These are phyloP conservation scores for Glebionis coronaria DNA, from an alignment of 129 eudicot genomes.

Conservation along the genomic window DNA sequence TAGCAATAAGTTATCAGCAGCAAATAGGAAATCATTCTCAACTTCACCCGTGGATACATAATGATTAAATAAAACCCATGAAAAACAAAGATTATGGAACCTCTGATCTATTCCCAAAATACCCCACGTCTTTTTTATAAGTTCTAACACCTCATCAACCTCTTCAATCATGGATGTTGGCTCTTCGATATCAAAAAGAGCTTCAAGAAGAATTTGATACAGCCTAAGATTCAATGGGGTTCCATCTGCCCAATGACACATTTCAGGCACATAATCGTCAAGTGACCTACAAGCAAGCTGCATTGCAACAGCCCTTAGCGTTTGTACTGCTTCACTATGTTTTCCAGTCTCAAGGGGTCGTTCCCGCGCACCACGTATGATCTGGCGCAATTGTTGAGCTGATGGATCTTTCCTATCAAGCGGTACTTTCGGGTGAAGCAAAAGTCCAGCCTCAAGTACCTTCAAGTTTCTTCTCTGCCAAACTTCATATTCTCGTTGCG, in stretches of 20 bases:
- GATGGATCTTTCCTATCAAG: conserved; percentile 44
- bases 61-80: conserved; percentile 68
- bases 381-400: conserved; percentile 54
- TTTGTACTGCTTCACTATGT: conserved; percentile 58
- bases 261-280: conserved; percentile 51
- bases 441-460: conserved; percentile 76
- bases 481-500: conserved; percentile 54
- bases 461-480: conserved; percentile 77
- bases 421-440: conserved; percentile 65
- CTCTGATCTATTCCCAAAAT: conserved; percentile 65
- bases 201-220: conserved; percentile 69
- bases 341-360: conserved; percentile 65
- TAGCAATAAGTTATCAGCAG: conserved; percentile 55
- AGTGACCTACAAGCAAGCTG: conserved; percentile 68
- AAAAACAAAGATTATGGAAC: conserved; percentile 68
- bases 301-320: conserved; percentile 41
- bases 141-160: conserved; percentile 78
- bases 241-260: conserved; percentile 96
- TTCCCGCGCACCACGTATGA: conserved; percentile 45
- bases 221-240: conserved; percentile 68
- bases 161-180: conserved; percentile 72
- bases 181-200: conserved; percentile 80
- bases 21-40: conserved; percentile 75
- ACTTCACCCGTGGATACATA: conserved; percentile 63
- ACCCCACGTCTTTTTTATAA: conserved; percentile 80